Percentiles rank a stretch among this genome's conserved stretches.
These are phyloP conservation scores for Syzygium aromaticum DNA, from an alignment of 345 rosid genomes.

Conservation along the genomic window DNA sequence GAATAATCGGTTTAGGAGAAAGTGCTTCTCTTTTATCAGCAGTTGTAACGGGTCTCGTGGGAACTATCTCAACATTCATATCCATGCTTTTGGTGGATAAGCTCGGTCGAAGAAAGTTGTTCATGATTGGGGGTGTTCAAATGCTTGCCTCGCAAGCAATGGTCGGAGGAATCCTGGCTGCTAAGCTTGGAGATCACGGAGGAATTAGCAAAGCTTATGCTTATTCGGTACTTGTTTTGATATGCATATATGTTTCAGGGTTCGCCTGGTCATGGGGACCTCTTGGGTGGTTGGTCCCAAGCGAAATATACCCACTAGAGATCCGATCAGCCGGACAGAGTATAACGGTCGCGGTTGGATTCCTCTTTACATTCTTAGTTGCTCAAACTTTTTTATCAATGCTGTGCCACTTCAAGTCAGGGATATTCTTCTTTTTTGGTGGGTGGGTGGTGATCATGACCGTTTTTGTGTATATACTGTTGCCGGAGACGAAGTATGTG, in stretches of 20 bases:
- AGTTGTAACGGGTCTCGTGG: slow-evolving; percentile 39
- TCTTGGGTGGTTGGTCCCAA: slow-evolving; percentile 44
- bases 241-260: slow-evolving; percentile 28
- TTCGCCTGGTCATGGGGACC: slow-evolving; percentile 54
- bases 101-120: slow-evolving; percentile 40
- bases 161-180: slow-evolving; percentile 35
- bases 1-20: slow-evolving; percentile 60
- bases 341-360: slow-evolving; percentile 33
- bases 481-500: slow-evolving; percentile 40
- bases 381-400: slow-evolving; percentile 30
- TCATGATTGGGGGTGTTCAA: slow-evolving; percentile 45
- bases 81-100: slow-evolving; percentile 60
- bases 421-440: slow-evolving; percentile 44
- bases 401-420: slow-evolving; percentile 39
- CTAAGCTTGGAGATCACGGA: slow-evolving; percentile 43
- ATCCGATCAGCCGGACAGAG: slow-evolving; percentile 38
- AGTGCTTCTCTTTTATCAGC: slow-evolving; percentile 54
- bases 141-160: slow-evolving; percentile 52
- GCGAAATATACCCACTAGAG: slow-evolving; percentile 39
- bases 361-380: slow-evolving; percentile 27
- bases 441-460: slow-evolving; percentile 43
- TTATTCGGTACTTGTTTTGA: slow-evolving; percentile 15
- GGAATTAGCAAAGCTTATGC: slow-evolving; percentile 25
- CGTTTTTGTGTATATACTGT: slow-evolving; percentile 18
- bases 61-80: slow-evolving; percentile 21